Conservation (phyloP, 1,139 yeast species). For the Arxiozyma bovina region DNA sequence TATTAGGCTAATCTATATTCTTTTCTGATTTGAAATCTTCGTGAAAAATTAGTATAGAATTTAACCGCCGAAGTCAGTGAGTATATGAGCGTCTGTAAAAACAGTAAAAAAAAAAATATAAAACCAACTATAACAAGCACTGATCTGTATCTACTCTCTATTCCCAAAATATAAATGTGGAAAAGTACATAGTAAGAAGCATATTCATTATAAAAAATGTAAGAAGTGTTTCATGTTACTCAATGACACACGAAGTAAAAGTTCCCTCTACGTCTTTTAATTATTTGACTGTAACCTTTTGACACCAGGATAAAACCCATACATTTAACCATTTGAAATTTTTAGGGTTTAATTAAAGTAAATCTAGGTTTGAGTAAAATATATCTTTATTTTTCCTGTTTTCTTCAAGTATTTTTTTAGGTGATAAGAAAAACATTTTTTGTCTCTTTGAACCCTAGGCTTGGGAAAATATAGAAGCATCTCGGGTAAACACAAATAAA, state of each 20-base stretch:
- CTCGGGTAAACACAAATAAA: neutral
- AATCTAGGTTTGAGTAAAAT: neutral
- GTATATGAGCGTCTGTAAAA: neutral
- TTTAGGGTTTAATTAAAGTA: neutral
- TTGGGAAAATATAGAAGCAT: neutral
- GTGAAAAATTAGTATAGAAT: neutral
- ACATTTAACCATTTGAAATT: neutral
- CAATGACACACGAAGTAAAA: neutral
- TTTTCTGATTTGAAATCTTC: neutral
- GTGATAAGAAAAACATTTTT: neutral
- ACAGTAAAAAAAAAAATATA: neutral
- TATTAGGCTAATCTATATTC: slow-evolving; percentile 31
- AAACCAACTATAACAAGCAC: neutral
- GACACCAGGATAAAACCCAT: neutral
- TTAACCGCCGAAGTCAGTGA: neutral
- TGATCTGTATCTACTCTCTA: no score
- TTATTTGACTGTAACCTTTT: neutral
- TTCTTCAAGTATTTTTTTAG: neutral
- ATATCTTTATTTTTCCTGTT: neutral
- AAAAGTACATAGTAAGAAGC: no score
- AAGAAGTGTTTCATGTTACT: neutral
- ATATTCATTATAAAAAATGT: no score
- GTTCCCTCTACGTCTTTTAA: neutral
- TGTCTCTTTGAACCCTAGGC: neutral
- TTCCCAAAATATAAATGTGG: no score